These are phyloP conservation scores for Fusarium begoniae DNA, from an alignment of 2,329 filamentous ascomycete species.

Conservation along the genomic window DNA sequence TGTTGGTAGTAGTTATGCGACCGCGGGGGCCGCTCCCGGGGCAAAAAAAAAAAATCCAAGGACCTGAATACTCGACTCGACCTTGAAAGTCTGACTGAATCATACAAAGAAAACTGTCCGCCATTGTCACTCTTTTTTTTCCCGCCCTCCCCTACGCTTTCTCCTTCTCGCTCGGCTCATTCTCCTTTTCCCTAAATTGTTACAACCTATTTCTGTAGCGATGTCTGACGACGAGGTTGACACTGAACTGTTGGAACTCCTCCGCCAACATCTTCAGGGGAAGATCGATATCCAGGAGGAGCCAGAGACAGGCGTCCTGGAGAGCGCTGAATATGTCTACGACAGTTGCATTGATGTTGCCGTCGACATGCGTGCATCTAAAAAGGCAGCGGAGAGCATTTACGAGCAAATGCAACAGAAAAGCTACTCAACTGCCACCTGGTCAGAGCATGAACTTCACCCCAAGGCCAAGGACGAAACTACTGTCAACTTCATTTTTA, in stretches of 20 bases:
- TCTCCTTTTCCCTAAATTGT: background rate
- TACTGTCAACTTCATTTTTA: conserved; percentile 92
- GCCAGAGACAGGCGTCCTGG: conserved; percentile 82
- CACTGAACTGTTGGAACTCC: conserved; percentile 83
- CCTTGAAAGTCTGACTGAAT: conserved; percentile 25
- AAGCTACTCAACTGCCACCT: conserved; percentile 83
- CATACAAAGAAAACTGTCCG: conserved; percentile 22
- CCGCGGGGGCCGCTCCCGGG: conserved; percentile 15
- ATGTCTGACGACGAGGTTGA: conserved; percentile 96
- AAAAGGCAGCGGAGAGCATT: conserved; percentile 82
- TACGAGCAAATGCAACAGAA: conserved; percentile 84
- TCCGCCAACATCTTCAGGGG: conserved; percentile 80
- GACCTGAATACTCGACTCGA: conserved; percentile 20
- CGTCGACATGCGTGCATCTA: conserved; percentile 83
- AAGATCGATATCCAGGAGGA: conserved; percentile 63
- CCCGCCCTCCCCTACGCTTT: background rate
- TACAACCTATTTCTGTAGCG: background rate
- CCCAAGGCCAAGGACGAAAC: conserved; percentile 82
- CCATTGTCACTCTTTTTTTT: conserved; percentile 19
- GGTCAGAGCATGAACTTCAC: conserved; percentile 90
- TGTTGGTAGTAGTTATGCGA: background rate
- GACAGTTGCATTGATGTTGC: conserved; percentile 94
- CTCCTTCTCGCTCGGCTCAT: background rate
- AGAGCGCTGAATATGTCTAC: conserved; percentile 85
- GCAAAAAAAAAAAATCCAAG: conserved; percentile 21